A percentile compares a stretch with the other conserved stretches of the same genome.
phyloP scores from a whole-genome alignment of 148 eudicot genomes.

The Cornus suecica region DNA sequence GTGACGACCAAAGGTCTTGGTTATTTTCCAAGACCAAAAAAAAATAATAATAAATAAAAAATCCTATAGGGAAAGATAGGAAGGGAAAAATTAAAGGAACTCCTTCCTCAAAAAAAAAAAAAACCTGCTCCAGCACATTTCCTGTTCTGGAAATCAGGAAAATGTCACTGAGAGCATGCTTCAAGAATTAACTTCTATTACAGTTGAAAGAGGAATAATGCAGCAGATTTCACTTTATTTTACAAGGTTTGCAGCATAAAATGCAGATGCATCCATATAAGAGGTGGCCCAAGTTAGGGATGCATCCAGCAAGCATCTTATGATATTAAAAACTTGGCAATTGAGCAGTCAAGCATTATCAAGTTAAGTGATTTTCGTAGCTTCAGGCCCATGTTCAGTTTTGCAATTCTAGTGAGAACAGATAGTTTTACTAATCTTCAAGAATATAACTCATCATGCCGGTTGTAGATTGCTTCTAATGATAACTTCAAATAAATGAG shows the following conservation, averaged over 20 bases:
- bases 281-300: background rate
- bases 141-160: background rate
- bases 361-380: background rate
- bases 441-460: background rate
- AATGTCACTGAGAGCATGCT: background rate
- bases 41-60: too few relatives aligned
- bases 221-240: background rate
- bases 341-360: background rate
- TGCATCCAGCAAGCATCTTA: background rate
- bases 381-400: background rate
- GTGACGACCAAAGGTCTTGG: background rate
- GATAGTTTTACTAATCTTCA: background rate
- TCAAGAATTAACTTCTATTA: too few relatives aligned
- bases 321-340: background rate
- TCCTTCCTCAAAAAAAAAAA: too few relatives aligned
- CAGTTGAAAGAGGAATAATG: background rate
- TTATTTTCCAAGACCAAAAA: background rate
- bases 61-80: background rate
- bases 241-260: too few relatives aligned
- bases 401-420: background rate
- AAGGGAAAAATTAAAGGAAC: background rate
- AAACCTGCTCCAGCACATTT: background rate
- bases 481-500: background rate
- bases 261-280: too few relatives aligned
- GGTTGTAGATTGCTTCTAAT: background rate